Percentiles rank a stretch among this genome's conserved stretches.
Conservation (phyloP, 495 filamentous ascomycete species). For the Aspergillus campestris region DNA sequence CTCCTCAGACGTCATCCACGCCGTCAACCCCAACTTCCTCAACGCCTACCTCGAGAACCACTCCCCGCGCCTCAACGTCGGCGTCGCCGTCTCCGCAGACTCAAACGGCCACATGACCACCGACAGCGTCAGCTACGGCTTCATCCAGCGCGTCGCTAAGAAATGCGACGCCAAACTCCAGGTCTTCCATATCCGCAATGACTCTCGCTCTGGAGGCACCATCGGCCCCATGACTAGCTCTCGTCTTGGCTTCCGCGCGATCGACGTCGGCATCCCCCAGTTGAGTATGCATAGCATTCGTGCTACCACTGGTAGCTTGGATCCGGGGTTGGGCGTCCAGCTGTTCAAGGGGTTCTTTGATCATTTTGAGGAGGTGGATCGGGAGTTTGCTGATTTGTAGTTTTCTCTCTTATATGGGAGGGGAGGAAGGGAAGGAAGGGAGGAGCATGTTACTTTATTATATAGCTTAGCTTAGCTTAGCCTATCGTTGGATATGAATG, state of each 20-base stretch:
- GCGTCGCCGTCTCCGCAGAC: conserved; percentile 76
- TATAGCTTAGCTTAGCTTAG: no score
- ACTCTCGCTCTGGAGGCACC: conserved; percentile 78
- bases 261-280: conserved; percentile 88
- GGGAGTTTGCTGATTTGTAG: conserved; percentile 58
- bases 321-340: conserved; percentile 83
- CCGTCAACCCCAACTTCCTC: conserved; percentile 90
- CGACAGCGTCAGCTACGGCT: conserved; percentile 68
- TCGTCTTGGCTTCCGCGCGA: conserved; percentile 71
- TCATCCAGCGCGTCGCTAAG: conserved; percentile 67
- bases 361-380: conserved; percentile 78
- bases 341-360: conserved; percentile 88
- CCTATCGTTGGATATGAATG: no score
- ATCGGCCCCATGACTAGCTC: conserved; percentile 88
- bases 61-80: conserved; percentile 81
- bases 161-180: conserved; percentile 64
- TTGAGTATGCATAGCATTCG: conserved; percentile 92
- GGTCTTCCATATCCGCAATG: conserved; percentile 92
- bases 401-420: background rate
- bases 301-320: conserved; percentile 76
- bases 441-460: background rate
- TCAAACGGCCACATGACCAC: conserved; percentile 90
- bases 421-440: background rate
- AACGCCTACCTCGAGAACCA: conserved; percentile 74
- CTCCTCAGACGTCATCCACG: conserved; percentile 88